A percentile compares a stretch with the other conserved stretches of the same genome.
phyloP scores from a whole-genome alignment of 345 rosid genomes.

The Fremontodendron californicum region DNA sequence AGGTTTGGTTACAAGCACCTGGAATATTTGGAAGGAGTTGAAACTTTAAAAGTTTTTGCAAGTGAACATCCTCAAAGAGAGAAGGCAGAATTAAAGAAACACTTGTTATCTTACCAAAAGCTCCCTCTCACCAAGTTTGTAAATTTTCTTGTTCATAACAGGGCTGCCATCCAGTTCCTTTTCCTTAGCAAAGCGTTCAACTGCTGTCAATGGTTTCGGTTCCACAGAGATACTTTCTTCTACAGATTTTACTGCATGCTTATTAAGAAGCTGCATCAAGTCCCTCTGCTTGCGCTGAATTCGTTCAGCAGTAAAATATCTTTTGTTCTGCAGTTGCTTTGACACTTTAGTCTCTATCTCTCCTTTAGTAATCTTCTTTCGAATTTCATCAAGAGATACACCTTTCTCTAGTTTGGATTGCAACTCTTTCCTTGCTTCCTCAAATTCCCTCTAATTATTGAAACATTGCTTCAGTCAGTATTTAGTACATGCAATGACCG shows the following conservation, averaged over 20 bases:
- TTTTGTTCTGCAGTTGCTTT: slow-evolving; percentile 32
- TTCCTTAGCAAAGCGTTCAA: slow-evolving; percentile 60
- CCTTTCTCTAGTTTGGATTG: slow-evolving; percentile 58
- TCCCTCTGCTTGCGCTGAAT: slow-evolving; percentile 81
- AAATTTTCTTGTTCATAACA: slow-evolving; percentile 57
- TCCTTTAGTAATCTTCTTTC: slow-evolving; percentile 51
- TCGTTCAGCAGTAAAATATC: slow-evolving; percentile 40
- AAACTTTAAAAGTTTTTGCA: slow-evolving; percentile 15
- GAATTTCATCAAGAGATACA: slow-evolving; percentile 47
- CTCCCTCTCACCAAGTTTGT: slow-evolving; percentile 63
- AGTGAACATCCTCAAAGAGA: not conserved
- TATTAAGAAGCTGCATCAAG: slow-evolving; percentile 55
- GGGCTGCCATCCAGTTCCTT: slow-evolving; percentile 49
- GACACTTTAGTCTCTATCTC: slow-evolving; percentile 38
- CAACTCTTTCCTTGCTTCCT: slow-evolving; percentile 65
- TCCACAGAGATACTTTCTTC: slow-evolving; percentile 36
- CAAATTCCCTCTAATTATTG: slow-evolving; percentile 50
- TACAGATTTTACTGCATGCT: slow-evolving; percentile 37
- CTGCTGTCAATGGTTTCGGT: slow-evolving; percentile 50
- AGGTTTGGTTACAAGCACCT: slow-evolving; percentile 76
- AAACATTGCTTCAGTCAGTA: slow-evolving; percentile 13
- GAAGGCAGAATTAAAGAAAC: not conserved
- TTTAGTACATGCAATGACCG: not conserved
- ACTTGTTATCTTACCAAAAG: slow-evolving; percentile 62
- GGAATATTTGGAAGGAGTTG: slow-evolving; percentile 16